Base-by-base conservation (phyloP, 2,329 filamentous ascomycete species). In the Exophiala calicioides region DNA sequence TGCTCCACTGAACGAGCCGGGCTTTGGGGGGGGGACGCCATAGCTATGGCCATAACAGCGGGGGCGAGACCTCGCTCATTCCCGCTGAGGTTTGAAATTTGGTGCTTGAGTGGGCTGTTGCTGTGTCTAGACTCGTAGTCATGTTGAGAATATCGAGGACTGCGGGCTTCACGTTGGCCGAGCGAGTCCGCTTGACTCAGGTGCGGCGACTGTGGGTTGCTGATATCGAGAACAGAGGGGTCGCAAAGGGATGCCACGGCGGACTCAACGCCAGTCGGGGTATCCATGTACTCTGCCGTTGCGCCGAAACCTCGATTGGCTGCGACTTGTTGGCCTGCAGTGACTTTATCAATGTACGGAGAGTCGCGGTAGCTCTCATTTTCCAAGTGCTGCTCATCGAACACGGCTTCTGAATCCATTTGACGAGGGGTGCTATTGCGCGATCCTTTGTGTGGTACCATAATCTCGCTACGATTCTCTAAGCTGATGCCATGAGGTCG, bases 181-280 rank as follows among this genome's bases (percentile, higher is more conserved):
- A 36, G 16, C 3, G 53, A 55, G 23, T 44, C 52, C 21, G 38
- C 47, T 15, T 57, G 53, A 42, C 49, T 52, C 15, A 27, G n/a
- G 9, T 32, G 47, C 10, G 52, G 44, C 9, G 55, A 55, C 23
- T 44, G 30, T n/a, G 41, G 34, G 12, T 46, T 37, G 19, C 45
- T 44, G 62, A 69, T 72, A 3, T 82, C 90, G 42, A 95, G 64
- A 9, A 85, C 79, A 2, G 89, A 94, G 0, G 89, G 91, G 13
- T 90, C 88, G 58, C 93, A 85, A 5, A 97, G 73, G 12, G 90
- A 96, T 5, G 91, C 91, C 8, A 97, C 90, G 7, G 86, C 87
- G 10, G 90, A 96, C 66, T 96, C 90, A 0, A 95, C 83, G 2
- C 80, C 88, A 24, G 82, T 63, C 2, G 80, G 81, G 1, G 81